Evolutionary conservation across 352 stramenopile species (phyloP).

Genomic region (Phytophthora rubi): DNA sequence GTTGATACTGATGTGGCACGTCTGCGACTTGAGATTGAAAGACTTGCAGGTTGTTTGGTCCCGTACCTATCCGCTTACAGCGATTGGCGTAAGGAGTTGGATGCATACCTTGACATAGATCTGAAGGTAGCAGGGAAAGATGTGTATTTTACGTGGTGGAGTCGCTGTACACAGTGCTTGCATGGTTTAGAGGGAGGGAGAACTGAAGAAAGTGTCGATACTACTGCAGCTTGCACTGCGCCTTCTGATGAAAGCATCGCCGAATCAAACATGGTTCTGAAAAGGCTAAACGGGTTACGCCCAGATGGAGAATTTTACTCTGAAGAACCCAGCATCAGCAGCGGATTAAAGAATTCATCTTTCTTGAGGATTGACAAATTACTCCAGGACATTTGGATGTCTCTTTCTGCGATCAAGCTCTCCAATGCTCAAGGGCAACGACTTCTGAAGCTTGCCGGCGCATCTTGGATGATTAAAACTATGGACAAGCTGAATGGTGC

Average conservation of each 20-base stretch:
- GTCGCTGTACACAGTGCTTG: slow-evolving; percentile 37
- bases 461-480: slow-evolving; percentile 51
- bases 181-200: slow-evolving; percentile 6
- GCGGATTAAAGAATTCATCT: slow-evolving; percentile 1
- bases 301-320: neutral
- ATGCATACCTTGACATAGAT: slow-evolving; percentile 42
- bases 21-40: slow-evolving; percentile 36
- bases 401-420: slow-evolving; percentile 51
- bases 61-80: slow-evolving; percentile 53
- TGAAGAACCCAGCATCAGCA: neutral
- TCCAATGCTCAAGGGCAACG: slow-evolving; percentile 68
- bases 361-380: slow-evolving; percentile 22
- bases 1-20: slow-evolving; percentile 45
- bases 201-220: neutral
- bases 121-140: slow-evolving; percentile 35
- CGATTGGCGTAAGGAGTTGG: slow-evolving; percentile 41
- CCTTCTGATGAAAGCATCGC: slow-evolving; percentile 29
- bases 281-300: slow-evolving; percentile 15
- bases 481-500: slow-evolving; percentile 18
- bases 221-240: neutral
- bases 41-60: slow-evolving; percentile 34
- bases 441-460: slow-evolving; percentile 55
- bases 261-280: slow-evolving; percentile 29
- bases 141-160: slow-evolving; percentile 58
- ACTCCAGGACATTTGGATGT: slow-evolving; percentile 27